phyloP scores from a whole-genome alignment of 768 basidiomycete species.

The Russula olivacea region DNA sequence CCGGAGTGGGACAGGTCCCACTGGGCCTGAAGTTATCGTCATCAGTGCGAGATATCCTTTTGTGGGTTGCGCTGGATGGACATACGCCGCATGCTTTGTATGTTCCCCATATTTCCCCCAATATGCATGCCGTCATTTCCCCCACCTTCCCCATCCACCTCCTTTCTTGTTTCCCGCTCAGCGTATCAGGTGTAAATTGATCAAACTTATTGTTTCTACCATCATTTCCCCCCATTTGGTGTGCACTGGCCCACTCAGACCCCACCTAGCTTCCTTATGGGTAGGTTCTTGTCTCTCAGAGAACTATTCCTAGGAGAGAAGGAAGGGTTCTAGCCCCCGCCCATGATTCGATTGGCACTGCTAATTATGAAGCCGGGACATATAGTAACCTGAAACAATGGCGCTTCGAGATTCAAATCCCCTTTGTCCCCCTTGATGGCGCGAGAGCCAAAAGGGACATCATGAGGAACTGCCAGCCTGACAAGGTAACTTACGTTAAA shows the following conservation, averaged over 20 bases:
- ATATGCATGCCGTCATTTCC: neutral
- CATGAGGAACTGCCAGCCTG: neutral
- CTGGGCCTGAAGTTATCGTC: constrained; percentile 50
- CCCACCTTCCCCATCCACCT: neutral
- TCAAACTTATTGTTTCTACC: neutral
- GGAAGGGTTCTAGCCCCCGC: neutral
- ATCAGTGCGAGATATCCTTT: neutral
- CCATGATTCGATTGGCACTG: neutral
- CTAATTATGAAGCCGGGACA: neutral
- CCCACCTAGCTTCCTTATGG: neutral
- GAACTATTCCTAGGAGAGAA: neutral
- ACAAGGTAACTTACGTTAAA: neutral
- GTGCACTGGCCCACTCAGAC: neutral
- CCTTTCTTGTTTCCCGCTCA: constrained; percentile 1
- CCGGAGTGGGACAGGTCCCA: constrained; percentile 84
- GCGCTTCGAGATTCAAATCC: neutral
- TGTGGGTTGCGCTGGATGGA: constrained; percentile 4
- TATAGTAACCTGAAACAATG: too few relatives aligned
- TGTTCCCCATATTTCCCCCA: neutral
- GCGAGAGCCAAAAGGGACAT: neutral
- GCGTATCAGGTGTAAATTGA: constrained; percentile 5
- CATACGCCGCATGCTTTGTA: constrained; percentile 7
- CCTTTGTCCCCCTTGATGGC: neutral
- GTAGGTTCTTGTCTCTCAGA: neutral
- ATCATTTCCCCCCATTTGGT: neutral